A percentile compares a stretch with the other conserved stretches of the same genome.
These are phyloP conservation scores for Debaryomyces hansenii DNA, from an alignment of 805 yeast genomes.

Conservation along the genomic window DNA sequence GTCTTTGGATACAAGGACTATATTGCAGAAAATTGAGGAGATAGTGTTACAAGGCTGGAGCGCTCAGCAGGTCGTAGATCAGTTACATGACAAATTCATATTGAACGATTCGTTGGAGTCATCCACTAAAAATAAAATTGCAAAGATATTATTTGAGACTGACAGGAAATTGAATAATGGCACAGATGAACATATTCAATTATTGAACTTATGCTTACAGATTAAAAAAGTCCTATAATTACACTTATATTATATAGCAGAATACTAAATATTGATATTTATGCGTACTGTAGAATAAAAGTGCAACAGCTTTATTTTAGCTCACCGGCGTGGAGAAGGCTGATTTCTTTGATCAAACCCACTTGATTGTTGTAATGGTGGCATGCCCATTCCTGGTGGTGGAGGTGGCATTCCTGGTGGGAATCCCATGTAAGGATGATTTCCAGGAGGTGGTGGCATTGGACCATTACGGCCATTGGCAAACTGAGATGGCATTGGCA, in stretches of 20 bases:
- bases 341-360: neutral
- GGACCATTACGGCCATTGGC: conserved; percentile 4
- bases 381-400: conserved; percentile 7
- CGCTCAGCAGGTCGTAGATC: conserved; percentile 67
- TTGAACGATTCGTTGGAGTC: conserved; percentile 52
- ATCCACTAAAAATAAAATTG: conserved; percentile 60
- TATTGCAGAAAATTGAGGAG: conserved; percentile 48
- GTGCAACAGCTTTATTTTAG: neutral
- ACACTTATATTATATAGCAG: neutral
- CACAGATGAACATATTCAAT: conserved; percentile 82
- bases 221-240: conserved; percentile 20
- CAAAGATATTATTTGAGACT: conserved; percentile 66
- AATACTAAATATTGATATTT: neutral
- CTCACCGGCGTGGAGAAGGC: neutral
- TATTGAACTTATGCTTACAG: conserved; percentile 58
- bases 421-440: conserved; percentile 13
- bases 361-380: conserved; percentile 12
- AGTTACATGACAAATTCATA: conserved; percentile 67
- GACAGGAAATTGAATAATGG: conserved; percentile 81
- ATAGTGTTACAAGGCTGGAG: conserved; percentile 73
- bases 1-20: conserved; percentile 23
- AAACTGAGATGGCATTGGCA: conserved; percentile 20
- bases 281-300: neutral
- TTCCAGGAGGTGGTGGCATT: conserved; percentile 9
- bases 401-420: conserved; percentile 14